Percentiles rank a stretch among this genome's conserved stretches.
phyloP scores from a whole-genome alignment of 2,329 filamentous ascomycete genomes.

The Aspergillus jensenii region DNA sequence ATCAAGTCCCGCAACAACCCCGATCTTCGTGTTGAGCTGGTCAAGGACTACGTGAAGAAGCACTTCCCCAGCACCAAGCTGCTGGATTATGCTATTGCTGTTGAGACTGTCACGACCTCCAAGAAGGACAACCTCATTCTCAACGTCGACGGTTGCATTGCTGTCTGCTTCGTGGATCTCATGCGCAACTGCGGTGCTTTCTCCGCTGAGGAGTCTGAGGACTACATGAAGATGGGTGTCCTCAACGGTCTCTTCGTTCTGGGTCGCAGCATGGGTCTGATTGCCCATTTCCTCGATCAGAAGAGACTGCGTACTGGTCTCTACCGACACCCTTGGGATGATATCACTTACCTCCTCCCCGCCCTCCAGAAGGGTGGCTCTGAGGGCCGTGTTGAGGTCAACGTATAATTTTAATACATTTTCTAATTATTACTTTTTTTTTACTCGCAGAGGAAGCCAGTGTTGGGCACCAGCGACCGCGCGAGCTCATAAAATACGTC shows the following conservation, averaged over 20 bases:
- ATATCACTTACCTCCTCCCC: slow-evolving; percentile 92
- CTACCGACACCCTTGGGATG: slow-evolving; percentile 99
- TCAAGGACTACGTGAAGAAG: slow-evolving; percentile 97
- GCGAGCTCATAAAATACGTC: slow-evolving; percentile 34
- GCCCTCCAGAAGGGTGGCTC: slow-evolving; percentile 70
- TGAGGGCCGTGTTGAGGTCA: slow-evolving; percentile 88
- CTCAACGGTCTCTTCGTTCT: slow-evolving; percentile 99
- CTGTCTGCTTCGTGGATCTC: slow-evolving; percentile 97
- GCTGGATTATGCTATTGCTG: slow-evolving; percentile 96
- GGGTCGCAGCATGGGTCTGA: slow-evolving; percentile 94
- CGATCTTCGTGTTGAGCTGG: slow-evolving; percentile 97
- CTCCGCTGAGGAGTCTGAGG: slow-evolving; percentile 92
- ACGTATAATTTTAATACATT: slow-evolving; percentile 55
- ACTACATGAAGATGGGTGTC: slow-evolving; percentile 98
- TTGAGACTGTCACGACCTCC: slow-evolving; percentile 96
- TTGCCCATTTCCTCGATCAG: slow-evolving; percentile 99
- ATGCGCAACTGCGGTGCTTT: slow-evolving; percentile 98
- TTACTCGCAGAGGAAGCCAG: slow-evolving; percentile 13
- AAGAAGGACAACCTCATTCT: slow-evolving; percentile 99
- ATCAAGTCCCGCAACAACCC: slow-evolving; percentile 99
- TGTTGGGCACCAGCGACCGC: slow-evolving; percentile 21
- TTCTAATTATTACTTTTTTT: slow-evolving; percentile 24
- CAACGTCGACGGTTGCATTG: slow-evolving; percentile 97
- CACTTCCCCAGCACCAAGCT: slow-evolving; percentile 98
- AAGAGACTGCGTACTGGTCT: slow-evolving; percentile 98